phyloP scores from a whole-genome alignment of 768 basidiomycete species.

The Russula lepida region DNA sequence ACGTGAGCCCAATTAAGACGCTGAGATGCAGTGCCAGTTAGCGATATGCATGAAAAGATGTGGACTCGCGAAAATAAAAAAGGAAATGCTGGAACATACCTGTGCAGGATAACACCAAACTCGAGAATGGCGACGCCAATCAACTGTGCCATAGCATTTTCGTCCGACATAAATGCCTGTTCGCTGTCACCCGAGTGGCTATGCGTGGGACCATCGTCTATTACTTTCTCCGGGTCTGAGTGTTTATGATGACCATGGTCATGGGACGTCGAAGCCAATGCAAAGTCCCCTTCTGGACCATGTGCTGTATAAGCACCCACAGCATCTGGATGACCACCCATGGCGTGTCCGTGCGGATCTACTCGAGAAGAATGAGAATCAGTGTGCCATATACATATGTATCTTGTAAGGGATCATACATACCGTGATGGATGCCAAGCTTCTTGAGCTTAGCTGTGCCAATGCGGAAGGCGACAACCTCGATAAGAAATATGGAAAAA shows the following conservation, averaged over 20 bases:
- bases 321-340: no score
- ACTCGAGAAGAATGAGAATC: neutral
- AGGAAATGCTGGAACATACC: slow-evolving; percentile 32
- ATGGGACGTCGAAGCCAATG: neutral
- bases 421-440: slow-evolving; percentile 58
- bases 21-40: slow-evolving; percentile 30
- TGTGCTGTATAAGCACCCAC: slow-evolving; percentile 51
- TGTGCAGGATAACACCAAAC: slow-evolving; percentile 86
- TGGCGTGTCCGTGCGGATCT: slow-evolving; percentile 64
- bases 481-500: slow-evolving; percentile 75
- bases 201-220: slow-evolving; percentile 23
- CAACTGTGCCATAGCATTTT: slow-evolving; percentile 49
- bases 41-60: neutral
- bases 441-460: slow-evolving; percentile 64
- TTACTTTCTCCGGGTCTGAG: neutral
- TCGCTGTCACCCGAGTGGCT: slow-evolving; percentile 23
- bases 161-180: slow-evolving; percentile 23
- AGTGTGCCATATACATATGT: neutral
- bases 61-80: neutral
- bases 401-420: slow-evolving; percentile 16
- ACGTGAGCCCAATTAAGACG: slow-evolving; percentile 79
- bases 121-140: slow-evolving; percentile 88
- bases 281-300: slow-evolving; percentile 46
- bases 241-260: neutral
- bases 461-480: slow-evolving; percentile 81